A percentile compares a stretch with the other conserved stretches of the same genome.
Conservation (phyloP, 192 early-diverging fungal species). For the Podila verticillata region DNA sequence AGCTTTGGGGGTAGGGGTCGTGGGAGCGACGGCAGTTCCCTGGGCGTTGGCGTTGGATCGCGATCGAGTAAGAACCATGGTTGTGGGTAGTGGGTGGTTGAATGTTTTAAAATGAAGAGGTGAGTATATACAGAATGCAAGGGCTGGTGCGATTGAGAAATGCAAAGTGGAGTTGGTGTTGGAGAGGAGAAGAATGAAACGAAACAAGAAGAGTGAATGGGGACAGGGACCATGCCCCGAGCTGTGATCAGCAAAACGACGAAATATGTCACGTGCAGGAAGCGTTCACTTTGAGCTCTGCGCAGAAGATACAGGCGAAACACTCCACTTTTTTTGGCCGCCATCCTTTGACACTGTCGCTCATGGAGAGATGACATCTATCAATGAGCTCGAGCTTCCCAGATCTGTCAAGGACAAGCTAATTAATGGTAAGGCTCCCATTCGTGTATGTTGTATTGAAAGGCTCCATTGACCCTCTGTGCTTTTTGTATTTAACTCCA, state of each 20-base stretch:
- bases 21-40: neutral
- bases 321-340: neutral
- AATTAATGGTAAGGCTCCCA: slow-evolving; percentile 9
- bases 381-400: slow-evolving; percentile 33
- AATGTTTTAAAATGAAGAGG: neutral
- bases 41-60: slow-evolving; percentile 19
- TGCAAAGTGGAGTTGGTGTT: neutral
- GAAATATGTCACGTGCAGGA: neutral
- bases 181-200: neutral
- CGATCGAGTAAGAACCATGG: slow-evolving; percentile 43
- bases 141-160: neutral
- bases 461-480: no score
- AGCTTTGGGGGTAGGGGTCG: slow-evolving; percentile 16
- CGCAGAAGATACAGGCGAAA: no score
- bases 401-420: slow-evolving; percentile 19
- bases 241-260: neutral
- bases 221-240: neutral
- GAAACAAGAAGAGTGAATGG: neutral
- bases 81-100: neutral
- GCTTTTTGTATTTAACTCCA: no score
- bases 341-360: neutral
- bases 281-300: no score
- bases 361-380: slow-evolving; percentile 36
- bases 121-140: slow-evolving; percentile 1
- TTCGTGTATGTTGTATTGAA: neutral